phyloP scores from a whole-genome alignment of 2,329 filamentous ascomycete genomes.

The Hymenoscyphus albidus region DNA sequence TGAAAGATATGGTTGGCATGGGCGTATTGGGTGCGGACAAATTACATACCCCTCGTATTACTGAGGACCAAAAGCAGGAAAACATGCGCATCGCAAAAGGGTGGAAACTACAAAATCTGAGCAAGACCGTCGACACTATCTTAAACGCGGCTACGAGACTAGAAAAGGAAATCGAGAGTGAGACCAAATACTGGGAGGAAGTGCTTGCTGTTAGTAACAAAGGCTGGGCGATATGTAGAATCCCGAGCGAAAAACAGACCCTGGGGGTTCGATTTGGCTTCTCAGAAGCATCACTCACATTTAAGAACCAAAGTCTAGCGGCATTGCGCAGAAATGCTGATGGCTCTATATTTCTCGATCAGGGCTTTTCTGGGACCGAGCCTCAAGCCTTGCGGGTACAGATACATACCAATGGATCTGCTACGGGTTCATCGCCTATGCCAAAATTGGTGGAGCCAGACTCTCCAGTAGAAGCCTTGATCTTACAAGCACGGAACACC shows the following conservation, averaged over 20 bases:
- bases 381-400: conserved; percentile 64
- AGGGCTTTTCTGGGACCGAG: conserved; percentile 44
- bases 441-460: conserved; percentile 54
- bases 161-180: conserved; percentile 70
- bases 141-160: conserved; percentile 68
- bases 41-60: conserved; percentile 57
- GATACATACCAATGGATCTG: conserved; percentile 52
- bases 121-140: conserved; percentile 69
- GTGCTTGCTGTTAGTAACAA: conserved; percentile 75
- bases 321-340: conserved; percentile 71
- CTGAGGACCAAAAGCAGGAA: conserved; percentile 52
- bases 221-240: conserved; percentile 80
- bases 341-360: conserved; percentile 72
- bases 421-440: conserved; percentile 54
- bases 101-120: conserved; percentile 75
- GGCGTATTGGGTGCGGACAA: conserved; percentile 70
- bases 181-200: conserved; percentile 86
- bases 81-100: conserved; percentile 59
- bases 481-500: conserved; percentile 73
- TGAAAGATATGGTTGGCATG: conserved; percentile 68
- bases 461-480: conserved; percentile 60
- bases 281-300: conserved; percentile 62
- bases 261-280: conserved; percentile 89
- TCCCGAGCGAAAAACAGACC: conserved; percentile 68
- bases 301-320: conserved; percentile 70